phyloP scores from a whole-genome alignment of 2,329 filamentous ascomycete species.

The Pseudocercospora fijiensis region DNA sequence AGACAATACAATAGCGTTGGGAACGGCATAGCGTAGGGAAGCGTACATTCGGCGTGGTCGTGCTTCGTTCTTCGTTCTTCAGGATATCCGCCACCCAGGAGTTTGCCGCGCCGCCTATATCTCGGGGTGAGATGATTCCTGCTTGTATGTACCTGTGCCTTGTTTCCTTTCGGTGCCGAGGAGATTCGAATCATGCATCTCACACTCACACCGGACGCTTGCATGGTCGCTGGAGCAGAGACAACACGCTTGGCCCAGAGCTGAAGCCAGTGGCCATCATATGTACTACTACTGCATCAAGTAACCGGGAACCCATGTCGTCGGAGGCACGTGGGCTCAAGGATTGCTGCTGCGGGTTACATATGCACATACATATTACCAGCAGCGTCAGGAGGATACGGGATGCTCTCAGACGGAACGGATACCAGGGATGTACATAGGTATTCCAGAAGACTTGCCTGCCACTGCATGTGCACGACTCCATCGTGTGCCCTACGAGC shows the following conservation, averaged over 20 bases:
- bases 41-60: slow-evolving; percentile 4
- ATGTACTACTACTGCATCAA: slow-evolving; percentile 4
- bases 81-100: not conserved
- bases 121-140: slow-evolving; percentile 4
- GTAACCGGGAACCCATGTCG: slow-evolving; percentile 4
- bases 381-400: too few species aligned
- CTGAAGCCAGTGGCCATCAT: not conserved
- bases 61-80: not conserved
- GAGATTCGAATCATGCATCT: not conserved
- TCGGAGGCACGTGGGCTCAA: slow-evolving; percentile 18
- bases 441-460: not conserved
- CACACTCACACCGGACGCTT: not conserved
- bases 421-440: too few species aligned
- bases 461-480: not conserved
- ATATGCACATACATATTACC: too few species aligned
- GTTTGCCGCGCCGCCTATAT: slow-evolving; percentile 10
- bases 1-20: slow-evolving; percentile 25
- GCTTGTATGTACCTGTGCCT: not conserved
- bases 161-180: slow-evolving; percentile 13
- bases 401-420: too few species aligned
- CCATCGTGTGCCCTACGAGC: not conserved
- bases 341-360: too few species aligned
- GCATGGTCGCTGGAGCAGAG: not conserved
- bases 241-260: not conserved
- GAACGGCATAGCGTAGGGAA: slow-evolving; percentile 15